Evolutionary conservation across 176 grass and related monocot genomes (phyloP).

Genomic region (Poa annua): DNA sequence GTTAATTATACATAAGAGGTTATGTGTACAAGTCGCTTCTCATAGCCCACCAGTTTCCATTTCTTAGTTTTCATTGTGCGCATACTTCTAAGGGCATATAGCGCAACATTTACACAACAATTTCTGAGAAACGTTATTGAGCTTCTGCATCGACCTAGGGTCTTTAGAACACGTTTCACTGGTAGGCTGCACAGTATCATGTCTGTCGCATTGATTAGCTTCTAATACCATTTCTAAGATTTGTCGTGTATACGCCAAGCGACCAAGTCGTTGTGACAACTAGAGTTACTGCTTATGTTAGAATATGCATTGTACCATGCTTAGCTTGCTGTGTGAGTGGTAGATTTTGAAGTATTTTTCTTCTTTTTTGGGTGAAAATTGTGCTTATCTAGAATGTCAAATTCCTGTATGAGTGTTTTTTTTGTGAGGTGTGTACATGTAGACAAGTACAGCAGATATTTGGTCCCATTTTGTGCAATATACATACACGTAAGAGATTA

Average conservation of each 20-base stretch:
- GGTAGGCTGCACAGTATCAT: not conserved
- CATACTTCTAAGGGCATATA: not conserved
- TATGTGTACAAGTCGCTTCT: not conserved
- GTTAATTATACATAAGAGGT: conserved; percentile 1
- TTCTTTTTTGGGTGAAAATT: not conserved
- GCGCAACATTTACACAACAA: not conserved
- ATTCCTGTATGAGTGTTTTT: conserved; percentile 13
- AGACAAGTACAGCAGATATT: not conserved
- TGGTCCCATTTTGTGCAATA: not conserved
- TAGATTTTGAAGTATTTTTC: not conserved
- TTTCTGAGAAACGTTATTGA: not conserved
- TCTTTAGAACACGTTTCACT: not conserved
- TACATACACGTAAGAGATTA: not conserved
- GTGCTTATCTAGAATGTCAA: not conserved
- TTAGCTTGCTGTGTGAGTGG: not conserved
- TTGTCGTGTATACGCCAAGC: not conserved
- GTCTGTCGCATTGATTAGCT: not conserved
- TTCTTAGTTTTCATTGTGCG: not conserved
- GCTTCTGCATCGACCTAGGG: too few species aligned
- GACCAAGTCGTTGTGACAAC: conserved; percentile 11
- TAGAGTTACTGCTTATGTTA: conserved; percentile 21
- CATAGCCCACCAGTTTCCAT: not conserved
- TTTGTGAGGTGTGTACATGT: not conserved
- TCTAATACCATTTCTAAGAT: not conserved
- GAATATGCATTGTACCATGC: not conserved